Percentiles rank a stretch among this genome's conserved stretches.
Evolutionary conservation across 108 stramenopile species (phyloP).

Genomic region (Mayamaea pseudoterrestris): DNA sequence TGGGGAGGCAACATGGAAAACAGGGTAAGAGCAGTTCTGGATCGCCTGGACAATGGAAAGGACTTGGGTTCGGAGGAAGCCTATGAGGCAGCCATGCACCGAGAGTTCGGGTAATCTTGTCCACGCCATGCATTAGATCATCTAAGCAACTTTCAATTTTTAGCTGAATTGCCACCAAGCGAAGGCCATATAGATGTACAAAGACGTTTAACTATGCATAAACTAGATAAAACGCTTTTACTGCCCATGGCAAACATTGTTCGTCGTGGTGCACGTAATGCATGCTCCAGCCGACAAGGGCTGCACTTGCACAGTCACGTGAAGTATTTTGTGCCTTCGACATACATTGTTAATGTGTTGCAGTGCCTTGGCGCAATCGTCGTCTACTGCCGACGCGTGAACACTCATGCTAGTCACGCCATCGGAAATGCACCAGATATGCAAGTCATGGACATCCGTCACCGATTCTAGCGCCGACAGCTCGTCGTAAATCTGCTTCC

Average conservation of each 20-base stretch:
- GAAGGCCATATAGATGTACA: too few species aligned
- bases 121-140: too few species aligned
- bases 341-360: background rate
- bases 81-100: constrained; percentile 34
- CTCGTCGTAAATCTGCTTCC: constrained; percentile 38
- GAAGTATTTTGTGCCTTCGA: background rate
- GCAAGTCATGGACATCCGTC: constrained; percentile 79
- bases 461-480: constrained; percentile 51
- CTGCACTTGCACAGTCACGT: background rate
- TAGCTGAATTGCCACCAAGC: too few species aligned
- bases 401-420: constrained; percentile 42
- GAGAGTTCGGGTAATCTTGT: constrained; percentile 35
- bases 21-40: constrained; percentile 17
- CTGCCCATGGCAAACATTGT: too few species aligned
- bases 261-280: too few species aligned
- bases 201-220: too few species aligned
- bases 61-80: constrained; percentile 40
- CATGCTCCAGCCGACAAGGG: background rate
- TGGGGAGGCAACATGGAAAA: constrained; percentile 43
- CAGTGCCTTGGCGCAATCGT: background rate
- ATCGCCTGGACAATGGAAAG: constrained; percentile 41
- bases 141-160: too few species aligned
- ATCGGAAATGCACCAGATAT: constrained; percentile 81
- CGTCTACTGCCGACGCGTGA: constrained; percentile 13
- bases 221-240: too few species aligned